Base-by-base conservation (phyloP, 2,329 filamentous ascomycete genomes). In the Bipolaris zeicola region DNA sequence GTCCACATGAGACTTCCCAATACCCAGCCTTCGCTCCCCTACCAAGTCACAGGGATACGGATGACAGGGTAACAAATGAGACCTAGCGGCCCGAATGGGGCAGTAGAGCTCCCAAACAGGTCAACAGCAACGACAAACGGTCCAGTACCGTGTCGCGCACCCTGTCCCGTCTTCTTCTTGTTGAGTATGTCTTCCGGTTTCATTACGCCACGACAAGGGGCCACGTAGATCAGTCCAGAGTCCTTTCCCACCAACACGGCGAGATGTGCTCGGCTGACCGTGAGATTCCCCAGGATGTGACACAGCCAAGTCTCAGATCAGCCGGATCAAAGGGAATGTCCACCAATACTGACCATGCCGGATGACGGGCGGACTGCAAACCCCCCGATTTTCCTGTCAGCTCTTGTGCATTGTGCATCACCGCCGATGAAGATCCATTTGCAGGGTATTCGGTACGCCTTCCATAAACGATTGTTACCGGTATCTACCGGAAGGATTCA, bases 271-370 rank as follows among this genome's bases (percentile, higher is more conserved):
- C 65, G 66, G 63, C 66, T 70, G 69, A 68, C 63, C 65, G 60
- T 57, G 61, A 61, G 49, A 65, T 52, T 62, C 63, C 55, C 61
- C 61, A 65, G 59, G 45, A 53, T 52, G 50, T 50, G 50, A 54
- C 52, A 44, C 55, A 55, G 68, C 68, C 64, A 74, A 70, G 69
- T 66, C 66, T 72, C 63, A 72, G 69, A 74, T 75, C 70, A 73
- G 67, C 70, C 73, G 69, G 66, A 41, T 64, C 62, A 52, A 56
- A 67, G 51, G 46, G 22, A 28, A 22, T 48, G 33, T 36, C 51
- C 53, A 58, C 55, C 57, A 51, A 55, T 57, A 52, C 62, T 60
- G 57, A 50, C 45, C 50, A 52, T 41, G 52, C 44, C 55, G 39
- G 60, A 53, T 51, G 45, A 61, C 57, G 61, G 55, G 48, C 58